Percentiles rank a stretch among this genome's conserved stretches.
Conservation (phyloP, 345 rosid genomes). For the Dipteronia dyeriana region DNA sequence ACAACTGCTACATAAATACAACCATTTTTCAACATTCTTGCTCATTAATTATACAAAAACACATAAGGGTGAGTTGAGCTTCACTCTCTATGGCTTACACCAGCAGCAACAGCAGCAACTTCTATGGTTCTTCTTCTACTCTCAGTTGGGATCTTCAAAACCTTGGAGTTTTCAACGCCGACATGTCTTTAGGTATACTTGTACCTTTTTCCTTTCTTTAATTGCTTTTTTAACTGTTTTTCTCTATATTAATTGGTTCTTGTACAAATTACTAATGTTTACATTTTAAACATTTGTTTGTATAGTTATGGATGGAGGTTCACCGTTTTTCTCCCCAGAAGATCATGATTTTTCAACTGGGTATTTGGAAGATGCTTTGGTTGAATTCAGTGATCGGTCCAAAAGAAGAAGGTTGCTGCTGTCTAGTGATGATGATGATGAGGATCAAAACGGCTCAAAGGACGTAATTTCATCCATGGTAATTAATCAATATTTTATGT, state of each 20-base stretch:
- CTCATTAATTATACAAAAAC: constrained; percentile 15
- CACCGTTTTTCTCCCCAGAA: constrained; percentile 44
- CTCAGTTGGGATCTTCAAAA: constrained; percentile 79
- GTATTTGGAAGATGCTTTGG: constrained; percentile 81
- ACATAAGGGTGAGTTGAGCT: constrained; percentile 53
- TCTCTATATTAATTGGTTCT: constrained; percentile 12
- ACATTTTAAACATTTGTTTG: neutral
- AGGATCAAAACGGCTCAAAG: constrained; percentile 27
- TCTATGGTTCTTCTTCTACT: constrained; percentile 30
- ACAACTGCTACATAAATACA: constrained; percentile 36
- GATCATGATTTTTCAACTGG: constrained; percentile 83
- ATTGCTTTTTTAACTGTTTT: neutral
- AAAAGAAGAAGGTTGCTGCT: constrained; percentile 64
- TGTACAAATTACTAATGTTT: neutral
- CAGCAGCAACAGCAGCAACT: constrained; percentile 9
- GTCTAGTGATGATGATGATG: constrained; percentile 30
- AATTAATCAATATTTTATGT: neutral
- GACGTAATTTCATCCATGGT: constrained; percentile 28
- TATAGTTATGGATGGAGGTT: constrained; percentile 51
- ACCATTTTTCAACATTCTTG: constrained; percentile 15
- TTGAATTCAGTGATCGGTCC: constrained; percentile 61
- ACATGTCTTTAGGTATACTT: constrained; percentile 60
- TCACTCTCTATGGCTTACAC: constrained; percentile 39
- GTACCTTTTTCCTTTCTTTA: neutral
- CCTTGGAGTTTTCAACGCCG: constrained; percentile 79